Base-by-base conservation (phyloP, 1,139 yeast genomes). In the Dujonia santamariae region DNA sequence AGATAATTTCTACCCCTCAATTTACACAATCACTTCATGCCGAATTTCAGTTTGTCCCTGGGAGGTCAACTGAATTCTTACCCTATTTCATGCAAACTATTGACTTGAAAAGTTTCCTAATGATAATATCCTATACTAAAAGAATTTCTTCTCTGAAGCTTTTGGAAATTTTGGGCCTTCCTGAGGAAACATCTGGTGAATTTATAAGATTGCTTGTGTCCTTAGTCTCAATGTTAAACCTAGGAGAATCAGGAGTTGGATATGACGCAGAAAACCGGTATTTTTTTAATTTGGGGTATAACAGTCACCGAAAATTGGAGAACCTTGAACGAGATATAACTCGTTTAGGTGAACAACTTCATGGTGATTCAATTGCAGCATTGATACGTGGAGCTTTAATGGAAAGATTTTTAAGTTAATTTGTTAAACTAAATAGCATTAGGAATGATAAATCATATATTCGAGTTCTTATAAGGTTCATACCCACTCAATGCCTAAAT, bases 171-270 rank as follows among this genome's bases (percentile, higher is more conserved):
- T 38, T 64, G 43, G 71, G 69, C 2, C 54, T 55, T 37, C 38
- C 41, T 25, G 38, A 41, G 14, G 43, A 43, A 7, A 24, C 31
- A 2, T 32, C 36, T 11, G 19, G 32, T 4, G 32, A 33, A 5
- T n/a, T n/a, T n/a, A n/a, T n/a, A n/a, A n/a, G n/a, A n/a, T 34
- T 30, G 3, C 37, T 51, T 2, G 46, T 51, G n/a, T 43, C 54
- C 23, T 36, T 59, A 18, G 45, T 61, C 6, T 44, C 60, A 1
- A 52, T 54, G 4, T 45, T 64, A 28, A 49, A 52, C 4, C 46
- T 63, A 32, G 66, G 64, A 4, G 54, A 54, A 30, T 29, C 41
- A 9, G 63, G 64, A 2, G 44, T 63, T 7, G 56, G 57, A 5
- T 64, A 58, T 39, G 44, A 51, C 31, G 48, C 45, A 7, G 42